A percentile compares a stretch with the other conserved stretches of the same genome.
Conservation (phyloP, 176 grass and related monocot genomes). For the Cenchrus purpureus region DNA sequence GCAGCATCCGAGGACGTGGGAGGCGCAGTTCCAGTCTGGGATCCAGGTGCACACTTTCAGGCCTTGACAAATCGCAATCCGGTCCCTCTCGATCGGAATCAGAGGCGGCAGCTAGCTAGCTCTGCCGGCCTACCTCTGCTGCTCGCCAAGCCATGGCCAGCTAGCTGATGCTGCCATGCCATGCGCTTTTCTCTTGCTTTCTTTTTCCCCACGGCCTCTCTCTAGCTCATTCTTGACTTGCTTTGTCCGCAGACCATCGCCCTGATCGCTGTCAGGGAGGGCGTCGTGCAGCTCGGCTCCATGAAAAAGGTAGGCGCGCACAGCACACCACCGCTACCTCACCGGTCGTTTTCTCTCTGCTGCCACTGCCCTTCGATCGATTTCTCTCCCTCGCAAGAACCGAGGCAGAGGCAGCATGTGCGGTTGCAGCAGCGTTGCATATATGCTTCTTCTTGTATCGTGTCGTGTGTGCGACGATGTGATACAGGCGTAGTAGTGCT, state of each 20-base stretch:
- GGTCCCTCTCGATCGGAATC: neutral
- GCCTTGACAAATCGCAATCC: constrained; percentile 59
- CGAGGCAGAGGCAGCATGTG: constrained; percentile 19
- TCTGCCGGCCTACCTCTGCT: constrained; percentile 17
- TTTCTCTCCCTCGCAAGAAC: neutral
- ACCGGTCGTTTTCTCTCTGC: constrained; percentile 26
- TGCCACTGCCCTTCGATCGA: neutral
- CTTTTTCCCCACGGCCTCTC: neutral
- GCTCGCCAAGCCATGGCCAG: constrained; percentile 22
- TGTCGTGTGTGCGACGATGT: neutral
- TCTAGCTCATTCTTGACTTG: neutral
- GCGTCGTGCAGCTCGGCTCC: constrained; percentile 95
- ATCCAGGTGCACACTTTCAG: constrained; percentile 68
- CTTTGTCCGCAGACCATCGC: constrained; percentile 81
- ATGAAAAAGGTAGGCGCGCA: constrained; percentile 68
- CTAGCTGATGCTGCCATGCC: constrained; percentile 27
- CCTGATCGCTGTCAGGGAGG: constrained; percentile 91
- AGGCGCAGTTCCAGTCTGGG: constrained; percentile 94
- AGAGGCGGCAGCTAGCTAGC: neutral
- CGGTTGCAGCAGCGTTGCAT: neutral
- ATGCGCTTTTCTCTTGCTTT: neutral
- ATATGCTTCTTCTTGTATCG: neutral
- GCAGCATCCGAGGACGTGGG: constrained; percentile 98
- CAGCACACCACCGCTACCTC: neutral
- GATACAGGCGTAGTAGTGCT: no score